These are phyloP conservation scores for Pythium phragmiticola DNA, from an alignment of 352 stramenopile species.

Conservation along the genomic window DNA sequence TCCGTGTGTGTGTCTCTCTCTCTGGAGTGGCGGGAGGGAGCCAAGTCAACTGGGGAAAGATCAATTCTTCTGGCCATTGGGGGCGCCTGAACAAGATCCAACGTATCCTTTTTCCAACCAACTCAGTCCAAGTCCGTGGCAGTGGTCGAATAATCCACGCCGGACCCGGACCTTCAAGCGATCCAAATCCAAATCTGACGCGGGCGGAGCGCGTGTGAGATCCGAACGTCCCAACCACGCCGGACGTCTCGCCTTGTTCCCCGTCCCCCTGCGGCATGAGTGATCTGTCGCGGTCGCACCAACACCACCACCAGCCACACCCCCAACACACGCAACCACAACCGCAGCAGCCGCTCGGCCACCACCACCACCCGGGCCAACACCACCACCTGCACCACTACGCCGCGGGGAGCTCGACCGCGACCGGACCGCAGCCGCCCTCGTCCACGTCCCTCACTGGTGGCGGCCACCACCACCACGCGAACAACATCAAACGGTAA, in stretches of 20 bases:
- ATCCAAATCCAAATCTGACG: background rate
- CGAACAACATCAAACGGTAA: conserved; percentile 26
- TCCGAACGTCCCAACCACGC: no score
- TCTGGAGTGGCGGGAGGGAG: conserved; percentile 21
- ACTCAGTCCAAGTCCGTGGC: conserved; percentile 1
- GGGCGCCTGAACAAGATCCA: conserved; percentile 2
- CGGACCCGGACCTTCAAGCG: background rate
- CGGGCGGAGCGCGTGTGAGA: no score
- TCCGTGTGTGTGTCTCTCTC: conserved; percentile 19
- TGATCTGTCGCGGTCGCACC: conserved; percentile 25
- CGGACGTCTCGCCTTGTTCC: background rate
- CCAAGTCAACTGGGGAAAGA: background rate
- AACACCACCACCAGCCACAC: conserved; percentile 21
- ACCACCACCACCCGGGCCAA: conserved; percentile 17
- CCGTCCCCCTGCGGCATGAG: conserved; percentile 21
- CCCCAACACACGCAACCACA: conserved; percentile 27
- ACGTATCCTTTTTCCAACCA: conserved; percentile 5
- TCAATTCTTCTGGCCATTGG: conserved; percentile 15
- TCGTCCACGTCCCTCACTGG: background rate
- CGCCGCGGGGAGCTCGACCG: background rate
- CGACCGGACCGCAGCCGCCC: background rate
- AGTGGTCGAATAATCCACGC: background rate
- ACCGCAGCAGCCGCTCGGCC: conserved; percentile 27
- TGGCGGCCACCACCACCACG: background rate
- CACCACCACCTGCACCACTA: conserved; percentile 21